Evolutionary conservation across 129 eudicot species (phyloP), one percentile per base, ranked within the genome.

Genomic region (Flaveria sonorensis): DNA sequence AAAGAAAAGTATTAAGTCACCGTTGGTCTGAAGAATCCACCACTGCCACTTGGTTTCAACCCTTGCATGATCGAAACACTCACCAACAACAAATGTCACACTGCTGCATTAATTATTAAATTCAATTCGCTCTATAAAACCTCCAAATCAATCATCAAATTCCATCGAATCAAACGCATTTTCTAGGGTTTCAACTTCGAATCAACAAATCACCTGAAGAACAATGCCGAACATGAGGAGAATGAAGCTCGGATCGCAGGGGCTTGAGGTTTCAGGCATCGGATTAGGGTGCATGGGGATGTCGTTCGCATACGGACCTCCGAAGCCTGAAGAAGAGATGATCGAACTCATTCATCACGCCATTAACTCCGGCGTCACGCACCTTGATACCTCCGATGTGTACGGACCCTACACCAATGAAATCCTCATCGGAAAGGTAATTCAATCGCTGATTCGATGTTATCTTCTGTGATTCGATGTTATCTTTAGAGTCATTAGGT

Each of bases 241-340:
- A 8, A 53, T 53, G 0, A 87, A 84, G 75, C 83, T 87, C 68
- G 88, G 91, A 6, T 87, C 91, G 4, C 78, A 87, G 10, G 88
- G 88, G 1, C 73, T 87, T 0, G 83, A 81, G 63, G 91, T 87
- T 7, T 87, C 91, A 1, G 75, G 78, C 6, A 79, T 75, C 3
- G 91, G 91, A 3, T 69, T 87, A 10, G 91, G 91, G 1, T 87
- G 91, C 48, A 83, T 83, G 88, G 84, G 84, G 16, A 87, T 87
- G 88, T 84, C 87, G 26, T 68, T 61, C 19, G 23, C 52, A 18
- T 86, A 79, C 46, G 82, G 91, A 10, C 88, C 80, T 2, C 43
- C 81, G 1, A 87, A 87, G 72, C 88, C 86, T 2, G 91, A 87
- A 32, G 30, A 69, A 1, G 82, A 87, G 2, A 87, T 84, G 88